Percentiles rank a stretch among this genome's conserved stretches.
These are phyloP conservation scores for Neurospora sp. DNA, from an alignment of 2,329 filamentous ascomycete species.

Conservation along the genomic window DNA sequence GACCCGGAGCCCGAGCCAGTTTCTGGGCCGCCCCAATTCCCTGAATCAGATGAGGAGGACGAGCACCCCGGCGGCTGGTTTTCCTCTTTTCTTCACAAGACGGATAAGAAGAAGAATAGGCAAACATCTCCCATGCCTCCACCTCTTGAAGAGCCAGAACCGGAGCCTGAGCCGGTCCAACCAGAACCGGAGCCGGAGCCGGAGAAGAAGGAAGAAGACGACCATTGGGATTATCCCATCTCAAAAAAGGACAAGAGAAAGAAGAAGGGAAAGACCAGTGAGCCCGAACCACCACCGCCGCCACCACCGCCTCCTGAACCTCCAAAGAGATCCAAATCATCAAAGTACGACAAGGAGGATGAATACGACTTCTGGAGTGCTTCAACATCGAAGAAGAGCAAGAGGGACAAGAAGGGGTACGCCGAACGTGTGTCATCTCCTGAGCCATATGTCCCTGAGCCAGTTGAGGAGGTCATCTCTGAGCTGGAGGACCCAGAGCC, in stretches of 20 bases:
- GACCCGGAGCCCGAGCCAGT: constrained; percentile 15
- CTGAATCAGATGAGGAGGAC: constrained; percentile 15
- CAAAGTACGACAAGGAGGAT: constrained; percentile 24
- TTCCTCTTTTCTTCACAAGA: constrained; percentile 25
- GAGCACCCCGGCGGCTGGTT: constrained; percentile 14
- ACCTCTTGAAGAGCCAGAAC: constrained; percentile 28
- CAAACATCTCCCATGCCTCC: constrained; percentile 25
- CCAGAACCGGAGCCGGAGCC: constrained; percentile 18
- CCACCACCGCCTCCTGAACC: constrained; percentile 18
- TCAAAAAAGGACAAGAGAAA: constrained; percentile 28
- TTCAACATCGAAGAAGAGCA: constrained; percentile 28
- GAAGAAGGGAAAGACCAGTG: constrained; percentile 26
- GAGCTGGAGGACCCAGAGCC: constrained; percentile 17
- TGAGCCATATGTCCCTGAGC: constrained; percentile 1
- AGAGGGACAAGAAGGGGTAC: constrained; percentile 24
- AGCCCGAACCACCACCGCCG: constrained; percentile 30
- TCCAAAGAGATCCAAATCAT: constrained; percentile 22
- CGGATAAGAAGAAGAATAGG: constrained; percentile 25
- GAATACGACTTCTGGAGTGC: constrained; percentile 17
- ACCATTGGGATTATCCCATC: constrained; percentile 19
- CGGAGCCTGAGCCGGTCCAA: constrained; percentile 8
- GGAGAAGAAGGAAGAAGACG: constrained; percentile 18
- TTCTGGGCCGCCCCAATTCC: constrained; percentile 21
- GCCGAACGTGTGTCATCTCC: constrained; percentile 12
- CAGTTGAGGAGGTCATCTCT: background rate